These are phyloP conservation scores for Venturia carpophila DNA, from an alignment of 2,329 filamentous ascomycete species.

Conservation along the genomic window DNA sequence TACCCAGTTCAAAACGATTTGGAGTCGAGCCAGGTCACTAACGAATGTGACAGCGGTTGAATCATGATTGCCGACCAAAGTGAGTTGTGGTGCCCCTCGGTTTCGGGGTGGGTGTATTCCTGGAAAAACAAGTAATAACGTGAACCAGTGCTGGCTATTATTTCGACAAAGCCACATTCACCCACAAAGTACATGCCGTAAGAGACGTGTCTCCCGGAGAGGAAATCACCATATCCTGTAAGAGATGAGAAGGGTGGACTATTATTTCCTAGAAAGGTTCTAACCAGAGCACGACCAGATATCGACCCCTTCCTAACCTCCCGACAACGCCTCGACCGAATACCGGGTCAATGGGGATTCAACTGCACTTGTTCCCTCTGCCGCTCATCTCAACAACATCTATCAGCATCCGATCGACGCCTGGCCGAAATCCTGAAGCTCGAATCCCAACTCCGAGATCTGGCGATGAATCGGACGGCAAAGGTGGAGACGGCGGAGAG, in stretches of 20 bases:
- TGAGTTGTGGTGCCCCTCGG: conserved; percentile 18
- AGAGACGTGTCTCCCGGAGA: conserved; percentile 34
- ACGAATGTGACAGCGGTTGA: conserved; percentile 26
- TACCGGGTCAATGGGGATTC: conserved; percentile 35
- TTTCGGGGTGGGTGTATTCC: neutral
- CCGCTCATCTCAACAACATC: conserved; percentile 25
- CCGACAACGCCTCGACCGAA: conserved; percentile 26
- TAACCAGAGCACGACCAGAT: conserved; percentile 21
- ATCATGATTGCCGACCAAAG: conserved; percentile 38
- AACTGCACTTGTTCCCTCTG: conserved; percentile 33
- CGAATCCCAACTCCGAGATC: conserved; percentile 32
- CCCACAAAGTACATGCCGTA: conserved; percentile 33
- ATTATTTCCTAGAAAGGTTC: too few relatives aligned
- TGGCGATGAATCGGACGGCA: conserved; percentile 20
- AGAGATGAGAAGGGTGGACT: too few relatives aligned
- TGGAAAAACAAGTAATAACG: neutral
- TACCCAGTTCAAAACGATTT: too few relatives aligned
- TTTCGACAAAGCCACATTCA: conserved; percentile 31
- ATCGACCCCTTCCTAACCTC: conserved; percentile 29
- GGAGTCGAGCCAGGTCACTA: neutral
- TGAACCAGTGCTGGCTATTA: conserved; percentile 28
- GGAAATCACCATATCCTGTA: conserved; percentile 37
- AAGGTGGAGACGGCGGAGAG: conserved; percentile 28
- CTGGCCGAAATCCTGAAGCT: conserved; percentile 29
- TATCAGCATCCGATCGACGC: conserved; percentile 30